phyloP scores from a whole-genome alignment of 306 rosid genomes.

The Ormosia emarginata region DNA sequence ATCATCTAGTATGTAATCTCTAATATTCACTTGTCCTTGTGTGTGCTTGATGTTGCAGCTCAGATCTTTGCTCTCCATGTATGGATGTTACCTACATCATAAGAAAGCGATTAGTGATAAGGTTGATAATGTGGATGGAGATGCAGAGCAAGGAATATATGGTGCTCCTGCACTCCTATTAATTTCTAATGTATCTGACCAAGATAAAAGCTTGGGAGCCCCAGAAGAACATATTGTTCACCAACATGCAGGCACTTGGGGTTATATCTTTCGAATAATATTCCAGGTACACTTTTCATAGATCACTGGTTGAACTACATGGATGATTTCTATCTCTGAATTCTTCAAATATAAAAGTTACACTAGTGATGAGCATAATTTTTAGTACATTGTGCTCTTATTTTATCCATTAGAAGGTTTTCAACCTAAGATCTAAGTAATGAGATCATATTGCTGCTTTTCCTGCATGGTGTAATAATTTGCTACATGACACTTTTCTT shows the following conservation, averaged over 20 bases:
- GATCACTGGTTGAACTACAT: not conserved
- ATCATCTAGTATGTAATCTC: not conserved
- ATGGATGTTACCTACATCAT: constrained; percentile 78
- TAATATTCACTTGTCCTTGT: not conserved
- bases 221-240: constrained; percentile 32
- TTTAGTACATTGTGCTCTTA: too few relatives aligned
- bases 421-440: not conserved
- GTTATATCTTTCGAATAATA: constrained; percentile 81
- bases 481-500: not conserved
- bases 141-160: constrained; percentile 62
- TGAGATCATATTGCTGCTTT: not conserved
- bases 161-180: constrained; percentile 30
- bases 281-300: constrained; percentile 59
- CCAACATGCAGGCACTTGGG: constrained; percentile 70
- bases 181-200: constrained; percentile 19
- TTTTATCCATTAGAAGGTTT: not conserved
- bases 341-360: not conserved
- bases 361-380: too few relatives aligned
- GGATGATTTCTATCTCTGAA: not conserved
- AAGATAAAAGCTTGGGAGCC: constrained; percentile 34
- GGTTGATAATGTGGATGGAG: constrained; percentile 79
- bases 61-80: constrained; percentile 74
- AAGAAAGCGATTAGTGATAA: constrained; percentile 83
- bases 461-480: not conserved
- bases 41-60: constrained; percentile 48